These are phyloP conservation scores for Trichomonascaceae sp. DNA, from an alignment of 1,139 yeast species.

Conservation along the genomic window DNA sequence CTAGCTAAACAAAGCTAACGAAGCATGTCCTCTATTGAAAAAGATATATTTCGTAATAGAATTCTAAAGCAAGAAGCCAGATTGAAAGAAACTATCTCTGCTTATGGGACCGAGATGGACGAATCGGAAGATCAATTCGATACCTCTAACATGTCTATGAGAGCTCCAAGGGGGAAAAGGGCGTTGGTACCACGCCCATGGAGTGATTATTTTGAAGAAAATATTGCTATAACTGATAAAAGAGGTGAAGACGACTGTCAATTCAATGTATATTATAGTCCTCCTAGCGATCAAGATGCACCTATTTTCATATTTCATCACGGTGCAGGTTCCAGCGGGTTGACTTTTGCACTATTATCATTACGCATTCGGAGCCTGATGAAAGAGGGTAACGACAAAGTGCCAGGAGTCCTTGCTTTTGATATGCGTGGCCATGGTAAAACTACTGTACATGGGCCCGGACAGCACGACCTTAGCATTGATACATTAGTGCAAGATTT, in stretches of 20 bases:
- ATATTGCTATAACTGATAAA: constrained; percentile 24
- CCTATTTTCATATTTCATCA: constrained; percentile 76
- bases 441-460: constrained; percentile 30
- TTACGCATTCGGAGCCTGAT: constrained; percentile 31
- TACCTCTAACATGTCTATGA: background rate
- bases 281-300: constrained; percentile 41
- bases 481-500: constrained; percentile 55
- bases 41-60: constrained; percentile 8
- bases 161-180: background rate
- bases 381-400: constrained; percentile 24
- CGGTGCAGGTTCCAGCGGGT: constrained; percentile 90
- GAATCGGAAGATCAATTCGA: background rate
- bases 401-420: constrained; percentile 58
- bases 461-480: constrained; percentile 41
- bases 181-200: constrained; percentile 25
- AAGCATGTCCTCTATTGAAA: constrained; percentile 1
- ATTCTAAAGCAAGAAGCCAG: constrained; percentile 8
- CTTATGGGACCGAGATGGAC: background rate
- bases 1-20: background rate
- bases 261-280: constrained; percentile 56
- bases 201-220: constrained; percentile 38
- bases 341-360: constrained; percentile 62
- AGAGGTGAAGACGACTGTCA: constrained; percentile 5
- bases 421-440: constrained; percentile 85
- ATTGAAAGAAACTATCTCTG: background rate